A percentile compares a stretch with the other conserved stretches of the same genome.
phyloP scores from a whole-genome alignment of 129 eudicot species.

The Erigeron canadensis region DNA sequence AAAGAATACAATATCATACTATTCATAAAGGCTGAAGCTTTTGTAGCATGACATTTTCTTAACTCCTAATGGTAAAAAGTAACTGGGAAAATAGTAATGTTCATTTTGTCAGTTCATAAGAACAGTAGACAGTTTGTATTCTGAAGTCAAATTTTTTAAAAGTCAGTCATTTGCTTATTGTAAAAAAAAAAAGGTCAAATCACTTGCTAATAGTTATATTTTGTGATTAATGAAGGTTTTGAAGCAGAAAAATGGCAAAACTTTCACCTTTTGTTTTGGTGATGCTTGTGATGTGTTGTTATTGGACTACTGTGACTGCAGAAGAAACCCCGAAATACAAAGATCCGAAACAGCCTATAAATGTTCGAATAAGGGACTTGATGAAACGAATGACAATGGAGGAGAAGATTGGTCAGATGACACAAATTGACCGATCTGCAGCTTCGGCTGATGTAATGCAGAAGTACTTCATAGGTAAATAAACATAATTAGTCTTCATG shows the following conservation, averaged over 20 bases:
- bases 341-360: slow-evolving; percentile 60
- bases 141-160: background rate
- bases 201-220: slow-evolving; percentile 4
- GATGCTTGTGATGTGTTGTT: slow-evolving; percentile 48
- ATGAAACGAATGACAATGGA: slow-evolving; percentile 69
- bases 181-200: background rate
- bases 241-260: slow-evolving; percentile 42
- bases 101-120: background rate
- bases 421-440: slow-evolving; percentile 61
- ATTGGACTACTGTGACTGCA: slow-evolving; percentile 34
- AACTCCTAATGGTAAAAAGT: background rate
- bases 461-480: slow-evolving; percentile 59
- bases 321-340: slow-evolving; percentile 46
- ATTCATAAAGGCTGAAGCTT: background rate
- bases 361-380: slow-evolving; percentile 56
- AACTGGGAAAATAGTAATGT: background rate
- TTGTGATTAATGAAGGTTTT: background rate
- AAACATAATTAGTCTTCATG: background rate
- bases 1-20: background rate
- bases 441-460: slow-evolving; percentile 71
- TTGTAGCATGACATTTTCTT: background rate
- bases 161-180: background rate
- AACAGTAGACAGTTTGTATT: background rate
- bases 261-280: slow-evolving; percentile 14
- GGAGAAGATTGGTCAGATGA: slow-evolving; percentile 86